Conservation (phyloP, 2,329 filamentous ascomycete species). For the Epichloe hybrida region DNA sequence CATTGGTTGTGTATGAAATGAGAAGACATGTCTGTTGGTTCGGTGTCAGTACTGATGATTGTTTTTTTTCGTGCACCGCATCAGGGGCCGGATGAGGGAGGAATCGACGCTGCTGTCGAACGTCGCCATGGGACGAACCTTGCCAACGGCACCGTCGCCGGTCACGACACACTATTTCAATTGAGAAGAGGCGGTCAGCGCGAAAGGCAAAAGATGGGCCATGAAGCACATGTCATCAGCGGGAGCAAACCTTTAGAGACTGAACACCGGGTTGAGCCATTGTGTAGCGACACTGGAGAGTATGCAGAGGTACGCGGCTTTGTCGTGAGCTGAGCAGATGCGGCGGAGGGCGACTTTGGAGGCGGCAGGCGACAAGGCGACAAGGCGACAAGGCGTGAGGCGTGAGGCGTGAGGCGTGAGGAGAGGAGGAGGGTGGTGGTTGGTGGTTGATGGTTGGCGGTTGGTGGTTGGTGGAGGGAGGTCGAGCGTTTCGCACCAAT, state of each 20-base stretch:
- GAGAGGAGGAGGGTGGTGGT: background rate
- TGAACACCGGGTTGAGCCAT: conserved; percentile 79
- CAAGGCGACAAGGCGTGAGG: too few species aligned
- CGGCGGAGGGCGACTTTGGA: background rate
- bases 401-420: background rate
- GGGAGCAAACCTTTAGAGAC: conserved; percentile 65
- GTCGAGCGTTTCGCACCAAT: background rate
- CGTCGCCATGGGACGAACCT: conserved; percentile 27
- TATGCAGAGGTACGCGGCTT: background rate
- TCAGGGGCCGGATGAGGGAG: background rate
- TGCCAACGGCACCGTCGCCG: conserved; percentile 97
- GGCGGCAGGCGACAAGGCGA: background rate
- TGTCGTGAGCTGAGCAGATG: conserved; percentile 3
- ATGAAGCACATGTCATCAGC: background rate
- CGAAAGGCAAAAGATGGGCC: conserved; percentile 6
- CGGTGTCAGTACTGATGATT: background rate
- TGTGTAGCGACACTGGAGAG: conserved; percentile 14
- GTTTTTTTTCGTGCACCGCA: background rate
- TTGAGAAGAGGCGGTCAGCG: conserved; percentile 14
- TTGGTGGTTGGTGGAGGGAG: background rate
- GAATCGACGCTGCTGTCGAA: background rate
- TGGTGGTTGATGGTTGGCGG: background rate
- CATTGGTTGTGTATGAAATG: conserved; percentile 98
- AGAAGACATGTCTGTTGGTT: conserved; percentile 80
- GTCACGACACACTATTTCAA: conserved; percentile 79